A percentile compares a stretch with the other conserved stretches of the same genome.
Conservation (phyloP, 1,139 yeast genomes). For the Debaryomyces psychrophilus region DNA sequence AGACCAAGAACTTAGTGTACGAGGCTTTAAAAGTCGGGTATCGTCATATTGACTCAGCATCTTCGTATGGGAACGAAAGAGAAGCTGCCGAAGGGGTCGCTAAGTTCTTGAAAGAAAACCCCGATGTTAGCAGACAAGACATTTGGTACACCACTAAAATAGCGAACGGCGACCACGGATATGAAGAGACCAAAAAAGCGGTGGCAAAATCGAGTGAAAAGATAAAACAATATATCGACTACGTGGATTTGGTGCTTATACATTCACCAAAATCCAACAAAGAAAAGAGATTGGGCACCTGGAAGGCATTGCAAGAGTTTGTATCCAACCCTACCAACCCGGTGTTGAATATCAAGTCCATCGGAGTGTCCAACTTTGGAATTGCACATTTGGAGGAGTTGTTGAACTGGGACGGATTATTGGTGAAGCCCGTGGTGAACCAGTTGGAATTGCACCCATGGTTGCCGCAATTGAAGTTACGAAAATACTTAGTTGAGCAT, state of each 20-base stretch:
- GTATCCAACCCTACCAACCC: constrained; percentile 31
- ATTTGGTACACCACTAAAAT: constrained; percentile 60
- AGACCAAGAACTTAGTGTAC: constrained; percentile 34
- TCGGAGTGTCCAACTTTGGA: constrained; percentile 51
- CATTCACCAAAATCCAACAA: constrained; percentile 38
- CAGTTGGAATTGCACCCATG: constrained; percentile 54
- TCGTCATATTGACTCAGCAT: constrained; percentile 55
- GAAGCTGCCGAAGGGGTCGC: constrained; percentile 41
- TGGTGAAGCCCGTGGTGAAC: constrained; percentile 44
- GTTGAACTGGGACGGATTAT: constrained; percentile 35
- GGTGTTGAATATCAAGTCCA: constrained; percentile 33
- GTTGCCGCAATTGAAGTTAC: constrained; percentile 43
- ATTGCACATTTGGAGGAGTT: constrained; percentile 39
- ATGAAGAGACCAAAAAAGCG: constrained; percentile 57
- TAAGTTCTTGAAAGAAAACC: constrained; percentile 47
- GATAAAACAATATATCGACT: constrained; percentile 41
- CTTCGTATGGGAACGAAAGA: constrained; percentile 57
- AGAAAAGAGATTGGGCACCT: constrained; percentile 39
- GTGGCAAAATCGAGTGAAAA: constrained; percentile 40
- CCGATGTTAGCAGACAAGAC: constrained; percentile 32
- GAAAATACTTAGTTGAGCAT: constrained; percentile 38
- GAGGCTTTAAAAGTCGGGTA: constrained; percentile 62
- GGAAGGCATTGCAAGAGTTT: constrained; percentile 45
- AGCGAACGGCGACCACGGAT: constrained; percentile 62
- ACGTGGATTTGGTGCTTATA: constrained; percentile 48